Base-by-base conservation (phyloP, 2,329 filamentous ascomycete species). In the Penicillium vulpinum region DNA sequence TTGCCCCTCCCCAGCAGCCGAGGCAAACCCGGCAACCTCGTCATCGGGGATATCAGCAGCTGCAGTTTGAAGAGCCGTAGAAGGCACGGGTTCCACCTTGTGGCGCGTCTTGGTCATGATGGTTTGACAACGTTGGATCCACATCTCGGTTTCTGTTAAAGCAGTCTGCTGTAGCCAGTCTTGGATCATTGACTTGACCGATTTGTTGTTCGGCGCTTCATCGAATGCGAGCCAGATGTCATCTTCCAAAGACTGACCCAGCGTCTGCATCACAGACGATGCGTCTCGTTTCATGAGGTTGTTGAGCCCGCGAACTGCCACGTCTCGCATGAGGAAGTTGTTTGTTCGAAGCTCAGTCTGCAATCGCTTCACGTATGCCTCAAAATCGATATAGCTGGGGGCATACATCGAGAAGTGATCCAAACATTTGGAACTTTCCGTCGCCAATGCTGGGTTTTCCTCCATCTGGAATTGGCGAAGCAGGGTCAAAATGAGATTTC, bases 141-240 rank as follows among this genome's bases (percentile, higher is more conserved):
- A 99, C n/a, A 83, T 78, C 2, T 83, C 83, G 0, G 92, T 94
- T 68, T 96, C 88, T 2, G 79, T 82, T 0, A 96, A 81, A 16
- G 90, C 91, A 3, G 92, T 95, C 72, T 97, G 93, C 56, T 91
- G 88, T 69, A 99, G 81, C 94, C 95, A 99, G 69, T 95, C 96
- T 44, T 87, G 83, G 51, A 99, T 86, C 59, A 97, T 91, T 68
- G 90, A 95, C 59, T 86, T 85, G n/a, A 97, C 86, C 2, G 90
- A 87, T 54, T 89, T 84, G 66, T 96, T 90, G 31, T 85, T 81
- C 0, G 93, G 91, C 1, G 83, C 81, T 24, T 85, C 83, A 71
- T 99, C 93, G 2, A 97, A 83, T 0, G 90, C 88, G 51, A 96
- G 83, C 95, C 94, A 99, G 0, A 99, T 79, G 59, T 94, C 88